Evolutionary conservation across 2,329 filamentous ascomycete species (phyloP), one percentile per base, ranked within the genome.

Genomic region (Dryadomyces quercivorus): DNA sequence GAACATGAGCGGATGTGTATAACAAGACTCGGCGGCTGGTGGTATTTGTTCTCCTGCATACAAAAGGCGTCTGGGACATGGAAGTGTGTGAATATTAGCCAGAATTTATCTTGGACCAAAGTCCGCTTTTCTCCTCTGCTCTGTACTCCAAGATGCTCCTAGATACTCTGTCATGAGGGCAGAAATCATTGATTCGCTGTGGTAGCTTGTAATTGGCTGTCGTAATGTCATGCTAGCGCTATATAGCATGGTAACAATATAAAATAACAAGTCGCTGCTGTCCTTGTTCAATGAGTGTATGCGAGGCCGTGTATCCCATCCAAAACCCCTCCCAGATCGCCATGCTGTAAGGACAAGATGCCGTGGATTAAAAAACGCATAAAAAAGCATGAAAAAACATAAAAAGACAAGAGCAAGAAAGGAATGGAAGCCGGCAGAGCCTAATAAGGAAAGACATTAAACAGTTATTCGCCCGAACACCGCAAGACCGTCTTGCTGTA

Each of bases 11-110:
- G 26, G 12, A n/a, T n/a, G 3, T 50, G 49, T 51, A 51, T 13
- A 50, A 49, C 34, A 50, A 26, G n/a, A n/a, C 34, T 22, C 15
- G 31, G 26, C 15, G 26, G 12, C 22, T 15, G 31, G 13, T 10
- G 38, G 16, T 22, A 2, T 45, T 48, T 43, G 21, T 42, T 12
- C 31, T 47, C 16, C 12, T 48, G 44, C 51, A 53, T 53, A 49
- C 15, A 49, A 40, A 40, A 43, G 52, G 52, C 52, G 52, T 53
- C 38, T 53, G 52, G 52, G 43, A 44, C 45, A 49, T 43, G 15
- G 38, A 51, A 13, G 9, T 52, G 18, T 44, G 16, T 31, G 26
- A 13, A 18, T 43, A 21, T 49, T 31, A 42, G 16, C 15, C 36
- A 46, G 20, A 31, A 42, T 7, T 26, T 8, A 6, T 20, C 16